Base-by-base conservation (phyloP, 139 green algal species). In the Mychonastes homosphaera region DNA sequence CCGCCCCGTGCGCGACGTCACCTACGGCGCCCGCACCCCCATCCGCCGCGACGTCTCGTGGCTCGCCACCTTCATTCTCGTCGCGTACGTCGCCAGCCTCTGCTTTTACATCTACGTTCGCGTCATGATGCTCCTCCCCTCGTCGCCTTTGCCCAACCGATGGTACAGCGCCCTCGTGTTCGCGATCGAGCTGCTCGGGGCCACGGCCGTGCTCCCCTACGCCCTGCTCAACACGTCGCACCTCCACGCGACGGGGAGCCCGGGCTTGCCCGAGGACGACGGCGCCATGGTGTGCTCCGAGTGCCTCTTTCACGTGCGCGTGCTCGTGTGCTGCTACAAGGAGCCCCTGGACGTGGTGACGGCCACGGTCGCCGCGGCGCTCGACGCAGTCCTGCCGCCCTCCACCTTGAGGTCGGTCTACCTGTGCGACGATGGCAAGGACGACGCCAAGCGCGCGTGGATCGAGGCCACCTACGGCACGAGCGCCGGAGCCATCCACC, bases 321-420 rank as follows among this genome's bases (percentile, higher is more conserved):
- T 77, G 33, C 47, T 77, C 36, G 46, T 77, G 19, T 64, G 59
- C 1, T 77, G 63, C 52, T 71, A 76, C 40, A 71, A 63, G 29
- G 62, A 71, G 44, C 33, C 41, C 9, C n/a, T 62, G 24, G 45
- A 58, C 2, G 18, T 63, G 3, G 53, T 69, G 2, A 33, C n/a
- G 8, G 33, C 35, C 6, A 69, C 62, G 3, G 30, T 69, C 44
- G 12, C 47, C 26, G 62, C 32, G 4, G 62, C 62, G 12, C 24
- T 51, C 15, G 30, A 54, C 9, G 62, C 53, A 6, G 15, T 36
- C 7, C 43, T 69, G 34, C 62, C 62, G 13, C 48, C 21, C 8
- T 41, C 50, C 43, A 69, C 62, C 13, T 29, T 54, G 33, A 35
- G 62, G 21, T 64, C 65, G 19, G 50, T 70, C 9, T 73, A 73